Evolutionary conservation across 2,329 filamentous ascomycete species (phyloP).

Genomic region (Colletotrichum tropicicola): DNA sequence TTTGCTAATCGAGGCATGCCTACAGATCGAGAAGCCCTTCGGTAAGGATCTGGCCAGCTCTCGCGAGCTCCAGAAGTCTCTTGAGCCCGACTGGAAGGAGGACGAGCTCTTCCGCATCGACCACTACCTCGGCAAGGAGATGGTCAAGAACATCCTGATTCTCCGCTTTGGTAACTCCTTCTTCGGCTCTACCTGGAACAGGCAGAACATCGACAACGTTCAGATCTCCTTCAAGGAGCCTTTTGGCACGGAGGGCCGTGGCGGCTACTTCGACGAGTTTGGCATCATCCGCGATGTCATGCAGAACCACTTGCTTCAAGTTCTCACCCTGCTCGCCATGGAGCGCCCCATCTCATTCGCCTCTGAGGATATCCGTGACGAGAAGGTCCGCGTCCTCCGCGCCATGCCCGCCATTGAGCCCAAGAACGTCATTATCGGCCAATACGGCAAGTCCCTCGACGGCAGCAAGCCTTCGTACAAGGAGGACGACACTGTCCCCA

Average conservation of each 20-base stretch:
- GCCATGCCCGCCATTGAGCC: conserved; percentile 95
- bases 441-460: conserved; percentile 96
- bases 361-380: conserved; percentile 96
- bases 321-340: conserved; percentile 96
- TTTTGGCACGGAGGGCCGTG: conserved; percentile 96
- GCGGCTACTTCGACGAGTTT: conserved; percentile 99
- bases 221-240: conserved; percentile 99
- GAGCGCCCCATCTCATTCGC: conserved; percentile 98
- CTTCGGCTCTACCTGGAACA: conserved; percentile 98
- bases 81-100: conserved; percentile 98
- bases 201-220: conserved; percentile 98
- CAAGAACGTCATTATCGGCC: conserved; percentile 99
- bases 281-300: conserved; percentile 99
- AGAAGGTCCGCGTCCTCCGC: conserved; percentile 96
- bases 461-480: conserved; percentile 98
- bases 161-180: conserved; percentile 98
- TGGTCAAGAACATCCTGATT: conserved; percentile 99
- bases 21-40: conserved; percentile 97
- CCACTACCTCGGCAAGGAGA: conserved; percentile 99
- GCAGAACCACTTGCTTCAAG: conserved; percentile 99
- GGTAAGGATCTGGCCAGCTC: conserved; percentile 97
- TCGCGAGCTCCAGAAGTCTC: conserved; percentile 90
- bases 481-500: conserved; percentile 97
- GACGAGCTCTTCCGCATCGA: conserved; percentile 99
- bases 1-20: conserved; percentile 5